Base-by-base conservation (phyloP, 331 rosid genomes). In the Malus hybrid region DNA sequence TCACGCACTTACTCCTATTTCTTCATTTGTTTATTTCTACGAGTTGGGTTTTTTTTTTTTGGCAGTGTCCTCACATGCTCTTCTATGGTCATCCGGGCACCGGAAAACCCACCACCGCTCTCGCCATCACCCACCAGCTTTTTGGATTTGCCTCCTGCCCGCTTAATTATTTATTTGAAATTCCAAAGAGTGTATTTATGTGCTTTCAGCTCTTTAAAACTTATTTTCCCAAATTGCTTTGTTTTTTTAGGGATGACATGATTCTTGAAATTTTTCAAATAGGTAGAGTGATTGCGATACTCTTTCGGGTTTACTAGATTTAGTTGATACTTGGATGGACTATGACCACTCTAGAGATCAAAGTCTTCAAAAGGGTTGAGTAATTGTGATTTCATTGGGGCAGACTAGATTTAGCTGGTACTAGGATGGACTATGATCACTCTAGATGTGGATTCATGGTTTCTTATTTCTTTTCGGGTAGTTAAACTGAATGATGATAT, bases 71-170 rank as follows among this genome's bases (percentile, higher is more conserved):
- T 3, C 96, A 93, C 74, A 93, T 93, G 98, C 97, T 93, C 32
- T 93, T 93, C 80, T 93, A 93, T 24, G 97, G 98, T n/a, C 98
- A 96, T 6, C 98, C 91, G 1, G 98, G 98, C 20, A 93, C 96
- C 10, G 98, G 94, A 46, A 93, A 93, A 80, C 89, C 98, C 78
- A 93, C 97, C 44, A 93, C 97, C 66, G 97, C 96, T 29, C 97
- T 93, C 53, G 93, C 98, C 24, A 89, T 93, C 10, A 86, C 96
- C 14, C 97, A 85, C 79, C 94, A 93, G 81, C 93, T 93, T 62
- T 93, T 78, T n/a, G 97, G 92, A 94, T 93, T 14, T 62, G 55
- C 72, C 34, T 68, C 69, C 34, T 69, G 56, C 64, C 1, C 57
- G 12, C 22, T 53, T 13, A 16, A 15, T 50, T 6, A 52, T 5